phyloP scores from a whole-genome alignment of 331 rosid species.

The Arachis monticola region DNA sequence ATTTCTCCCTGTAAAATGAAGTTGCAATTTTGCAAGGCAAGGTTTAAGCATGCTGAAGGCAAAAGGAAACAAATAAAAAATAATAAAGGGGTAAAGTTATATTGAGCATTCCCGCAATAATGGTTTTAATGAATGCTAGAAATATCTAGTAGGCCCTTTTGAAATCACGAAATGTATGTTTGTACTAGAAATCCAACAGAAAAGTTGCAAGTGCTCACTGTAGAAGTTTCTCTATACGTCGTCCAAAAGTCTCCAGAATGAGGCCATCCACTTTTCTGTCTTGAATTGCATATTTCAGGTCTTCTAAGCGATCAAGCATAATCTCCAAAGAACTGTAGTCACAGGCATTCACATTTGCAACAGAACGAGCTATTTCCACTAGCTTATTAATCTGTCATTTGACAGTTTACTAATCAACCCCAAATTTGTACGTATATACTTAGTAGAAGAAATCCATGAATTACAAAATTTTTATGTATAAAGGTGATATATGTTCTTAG shows the following conservation, averaged over 20 bases:
- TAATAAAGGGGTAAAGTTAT: conserved; percentile 14
- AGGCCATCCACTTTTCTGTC: conserved; percentile 96
- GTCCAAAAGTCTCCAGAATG: conserved; percentile 93
- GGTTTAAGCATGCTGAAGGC: conserved; percentile 25
- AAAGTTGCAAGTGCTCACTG: conserved; percentile 65
- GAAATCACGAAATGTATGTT: conserved; percentile 36
- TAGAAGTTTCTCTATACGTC: conserved; percentile 89
- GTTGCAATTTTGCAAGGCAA: conserved; percentile 38
- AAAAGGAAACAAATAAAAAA: conserved; percentile 22
- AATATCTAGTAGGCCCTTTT: conserved; percentile 20
- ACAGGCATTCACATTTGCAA: conserved; percentile 71
- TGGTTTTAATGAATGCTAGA: conserved; percentile 7
- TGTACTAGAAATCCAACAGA: conserved; percentile 7
- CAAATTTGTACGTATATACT: conserved; percentile 6
- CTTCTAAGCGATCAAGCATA: conserved; percentile 82
- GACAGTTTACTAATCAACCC: conserved; percentile 35
- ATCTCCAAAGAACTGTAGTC: conserved; percentile 76
- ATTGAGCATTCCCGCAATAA: conserved; percentile 4
- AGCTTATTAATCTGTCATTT: conserved; percentile 75
- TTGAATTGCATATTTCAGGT: conserved; percentile 84
- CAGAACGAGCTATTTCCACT: conserved; percentile 83
- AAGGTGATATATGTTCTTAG: conserved; percentile 26
- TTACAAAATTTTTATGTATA: neutral
- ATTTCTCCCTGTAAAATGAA: conserved; percentile 78
- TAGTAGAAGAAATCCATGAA: conserved; percentile 10